Base-by-base conservation (phyloP, 805 yeast genomes). In the Wickerhamomyces ciferrii region DNA sequence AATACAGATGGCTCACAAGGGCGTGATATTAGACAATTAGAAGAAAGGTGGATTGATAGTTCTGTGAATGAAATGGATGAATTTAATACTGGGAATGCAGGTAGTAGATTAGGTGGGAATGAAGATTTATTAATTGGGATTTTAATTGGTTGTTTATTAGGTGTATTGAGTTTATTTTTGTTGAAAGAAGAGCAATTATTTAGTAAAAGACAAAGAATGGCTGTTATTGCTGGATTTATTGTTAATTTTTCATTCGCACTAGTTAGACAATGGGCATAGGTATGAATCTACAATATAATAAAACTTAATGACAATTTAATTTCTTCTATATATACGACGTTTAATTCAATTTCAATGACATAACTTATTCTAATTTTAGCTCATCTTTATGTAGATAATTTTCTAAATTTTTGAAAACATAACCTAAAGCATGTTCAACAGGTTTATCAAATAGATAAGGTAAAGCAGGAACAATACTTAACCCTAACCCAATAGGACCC, bases 21-120 rank as follows among this genome's bases (percentile, higher is more conserved):
- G 42, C 76, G 73, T 19, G 87, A 75, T 47, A 63, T 83, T 2
- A 62, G 88, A 43, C 83, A 83, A 52, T 62, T 88, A 48, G 96
- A 89, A 60, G 96, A 89, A 53, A 72, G 87, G 47, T 90, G 96
- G 96, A 85, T 89, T 50, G 94, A 89, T 53, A 80, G 84, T 42
- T 84, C 89, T 1, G 86, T 78, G 5, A 75, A 75, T 46, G 77
- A 63, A 17, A 54, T 58, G 48, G 74, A 74, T 44, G 75, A 71
- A 45, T 74, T 72, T 44, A 76, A 71, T 43, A 75, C 69, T 42
- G 70, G 72, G 32, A 68, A 76, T 15, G 66, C 64, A 17, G 66
- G 71, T 20, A 60, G 64, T 39, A 60, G 67, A 2, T 62, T 69
- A 48, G 71, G 74, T 38, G 75, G 76, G 39, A 86, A 86, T 54